phyloP scores from a whole-genome alignment of 2,329 filamentous ascomycete genomes.

The Aspergillus proliferans region DNA sequence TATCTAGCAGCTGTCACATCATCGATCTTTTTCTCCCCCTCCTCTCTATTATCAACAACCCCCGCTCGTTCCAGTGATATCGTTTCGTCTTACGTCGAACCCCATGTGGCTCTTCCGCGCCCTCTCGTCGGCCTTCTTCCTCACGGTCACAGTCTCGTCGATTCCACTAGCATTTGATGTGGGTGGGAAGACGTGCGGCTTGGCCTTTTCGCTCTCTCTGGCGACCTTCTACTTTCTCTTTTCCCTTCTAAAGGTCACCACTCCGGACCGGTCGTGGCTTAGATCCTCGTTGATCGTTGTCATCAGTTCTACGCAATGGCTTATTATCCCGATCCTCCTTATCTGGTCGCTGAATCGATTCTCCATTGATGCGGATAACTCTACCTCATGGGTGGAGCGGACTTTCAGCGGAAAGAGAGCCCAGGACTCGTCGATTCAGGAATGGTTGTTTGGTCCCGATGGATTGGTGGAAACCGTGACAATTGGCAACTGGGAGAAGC shows the following conservation, averaged over 20 bases:
- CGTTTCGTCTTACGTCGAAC: neutral
- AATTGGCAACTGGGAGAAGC: conserved; percentile 81
- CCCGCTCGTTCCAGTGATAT: conserved; percentile 21
- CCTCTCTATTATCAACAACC: conserved; percentile 4
- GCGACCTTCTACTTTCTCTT: conserved; percentile 88
- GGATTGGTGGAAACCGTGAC: conserved; percentile 74
- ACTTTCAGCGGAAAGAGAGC: conserved; percentile 64
- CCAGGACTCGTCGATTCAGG: conserved; percentile 59
- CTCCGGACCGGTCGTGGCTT: conserved; percentile 70
- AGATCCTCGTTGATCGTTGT: conserved; percentile 64
- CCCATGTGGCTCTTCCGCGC: conserved; percentile 79
- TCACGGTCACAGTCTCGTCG: conserved; percentile 86
- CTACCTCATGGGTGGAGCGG: conserved; percentile 71
- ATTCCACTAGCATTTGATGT: conserved; percentile 98
- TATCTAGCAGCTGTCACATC: conserved; percentile 1
- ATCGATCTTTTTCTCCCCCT: neutral
- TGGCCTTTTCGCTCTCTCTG: conserved; percentile 86
- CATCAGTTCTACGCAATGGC: conserved; percentile 73
- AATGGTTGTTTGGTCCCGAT: conserved; percentile 84
- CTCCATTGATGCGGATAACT: conserved; percentile 70
- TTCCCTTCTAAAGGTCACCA: conserved; percentile 71
- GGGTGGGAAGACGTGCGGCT: conserved; percentile 84
- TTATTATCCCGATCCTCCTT: conserved; percentile 76
- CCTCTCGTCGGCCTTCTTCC: conserved; percentile 74
- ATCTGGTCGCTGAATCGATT: conserved; percentile 97